These are phyloP conservation scores for Alternaria sp. DNA, from an alignment of 2,329 filamentous ascomycete genomes.

Conservation along the genomic window DNA sequence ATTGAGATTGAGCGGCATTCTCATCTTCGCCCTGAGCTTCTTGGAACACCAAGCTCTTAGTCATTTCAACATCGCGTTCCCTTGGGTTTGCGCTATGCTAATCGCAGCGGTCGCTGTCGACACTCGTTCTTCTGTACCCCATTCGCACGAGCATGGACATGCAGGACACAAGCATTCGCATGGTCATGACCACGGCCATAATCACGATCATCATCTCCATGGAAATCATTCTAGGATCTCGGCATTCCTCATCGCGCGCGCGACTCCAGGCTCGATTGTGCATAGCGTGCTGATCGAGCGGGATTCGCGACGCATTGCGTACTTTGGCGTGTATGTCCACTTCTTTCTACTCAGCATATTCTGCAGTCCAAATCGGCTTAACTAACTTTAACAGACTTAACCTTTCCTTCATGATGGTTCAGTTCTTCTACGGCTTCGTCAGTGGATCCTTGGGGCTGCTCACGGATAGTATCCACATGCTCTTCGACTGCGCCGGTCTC, in stretches of 20 bases:
- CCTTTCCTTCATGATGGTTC: constrained; percentile 91
- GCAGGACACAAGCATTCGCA: constrained; percentile 37
- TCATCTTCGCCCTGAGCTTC: constrained; percentile 30
- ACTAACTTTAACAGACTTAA: constrained; percentile 69
- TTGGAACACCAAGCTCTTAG: constrained; percentile 28
- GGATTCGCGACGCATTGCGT: constrained; percentile 93
- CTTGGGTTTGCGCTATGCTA: constrained; percentile 38
- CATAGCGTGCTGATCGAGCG: constrained; percentile 88
- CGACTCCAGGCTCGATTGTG: constrained; percentile 75
- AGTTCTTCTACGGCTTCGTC: constrained; percentile 91
- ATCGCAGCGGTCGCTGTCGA: constrained; percentile 52
- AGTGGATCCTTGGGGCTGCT: constrained; percentile 94
- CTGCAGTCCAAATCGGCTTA: too few relatives aligned
- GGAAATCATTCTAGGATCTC: constrained; percentile 72
- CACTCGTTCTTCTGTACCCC: constrained; percentile 35
- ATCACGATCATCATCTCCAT: constrained; percentile 47
- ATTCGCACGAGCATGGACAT: constrained; percentile 40
- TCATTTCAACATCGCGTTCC: constrained; percentile 21
- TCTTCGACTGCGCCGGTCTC: constrained; percentile 95
- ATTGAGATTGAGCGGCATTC: constrained; percentile 37
- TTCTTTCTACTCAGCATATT: neutral
- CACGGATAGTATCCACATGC: constrained; percentile 98
- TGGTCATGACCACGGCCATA: constrained; percentile 28
- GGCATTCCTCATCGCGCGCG: constrained; percentile 71
- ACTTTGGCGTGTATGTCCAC: constrained; percentile 82